These are phyloP conservation scores for Coffea eugenioides DNA, from an alignment of 257 asterid genomes.

Conservation along the genomic window DNA sequence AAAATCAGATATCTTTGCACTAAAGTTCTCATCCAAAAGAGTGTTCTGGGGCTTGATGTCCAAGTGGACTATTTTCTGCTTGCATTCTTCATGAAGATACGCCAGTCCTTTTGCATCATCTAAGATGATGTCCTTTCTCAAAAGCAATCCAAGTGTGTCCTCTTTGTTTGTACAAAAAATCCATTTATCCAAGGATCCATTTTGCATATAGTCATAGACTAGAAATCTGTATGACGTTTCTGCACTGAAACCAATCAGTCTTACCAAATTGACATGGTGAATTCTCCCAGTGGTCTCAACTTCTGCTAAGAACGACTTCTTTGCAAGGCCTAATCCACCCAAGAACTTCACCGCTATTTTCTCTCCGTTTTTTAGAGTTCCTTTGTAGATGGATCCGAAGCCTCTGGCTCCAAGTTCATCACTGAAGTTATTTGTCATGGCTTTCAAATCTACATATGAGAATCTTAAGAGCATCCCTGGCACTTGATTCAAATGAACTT, in stretches of 20 bases:
- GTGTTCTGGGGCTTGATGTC: slow-evolving; percentile 38
- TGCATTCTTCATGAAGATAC: slow-evolving; percentile 37
- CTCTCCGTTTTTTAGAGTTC: slow-evolving; percentile 6
- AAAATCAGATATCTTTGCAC: slow-evolving; percentile 29
- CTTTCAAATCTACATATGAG: slow-evolving; percentile 18
- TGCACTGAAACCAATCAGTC: slow-evolving; percentile 27
- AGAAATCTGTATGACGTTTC: slow-evolving; percentile 23
- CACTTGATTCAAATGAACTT: slow-evolving; percentile 9
- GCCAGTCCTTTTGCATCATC: slow-evolving; percentile 27
- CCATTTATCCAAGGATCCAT: slow-evolving; percentile 35
- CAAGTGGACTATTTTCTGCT: slow-evolving; percentile 20
- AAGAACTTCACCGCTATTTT: slow-evolving; percentile 32
- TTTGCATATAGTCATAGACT: slow-evolving; percentile 24
- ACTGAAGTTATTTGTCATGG: slow-evolving; percentile 13
- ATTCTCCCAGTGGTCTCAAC: slow-evolving; percentile 28
- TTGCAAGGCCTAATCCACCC: slow-evolving; percentile 5
- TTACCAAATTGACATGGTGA: slow-evolving; percentile 30
- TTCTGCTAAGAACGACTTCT: slow-evolving; percentile 25
- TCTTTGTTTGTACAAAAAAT: slow-evolving; percentile 10
- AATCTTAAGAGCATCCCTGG: slow-evolving; percentile 29
- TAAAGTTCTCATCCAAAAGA: slow-evolving; percentile 20
- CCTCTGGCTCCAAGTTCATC: slow-evolving; percentile 16
- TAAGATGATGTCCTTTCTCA: slow-evolving; percentile 13
- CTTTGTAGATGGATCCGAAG: slow-evolving; percentile 20
- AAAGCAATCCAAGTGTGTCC: slow-evolving; percentile 11